Evolutionary conservation across 2,329 filamentous ascomycete species (phyloP), one percentile per base, ranked within the genome.

Genomic region (Fusarium sublunatum): DNA sequence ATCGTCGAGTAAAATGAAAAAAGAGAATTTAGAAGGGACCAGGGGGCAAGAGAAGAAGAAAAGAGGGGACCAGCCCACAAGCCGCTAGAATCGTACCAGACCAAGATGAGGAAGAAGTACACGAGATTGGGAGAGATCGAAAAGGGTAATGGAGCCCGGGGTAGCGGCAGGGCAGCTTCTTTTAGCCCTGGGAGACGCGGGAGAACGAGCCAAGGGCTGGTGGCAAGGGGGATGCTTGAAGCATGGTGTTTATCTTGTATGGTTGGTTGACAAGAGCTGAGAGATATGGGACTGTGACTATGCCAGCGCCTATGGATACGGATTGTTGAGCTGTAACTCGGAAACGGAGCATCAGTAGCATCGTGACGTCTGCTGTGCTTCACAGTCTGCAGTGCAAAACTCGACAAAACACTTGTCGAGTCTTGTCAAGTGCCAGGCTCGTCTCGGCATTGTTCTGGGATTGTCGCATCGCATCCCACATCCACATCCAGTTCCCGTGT

Each of bases 51-150:
- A 34, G 50, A 48, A 47, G 42, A 48, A 47, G 38, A 64, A 65
- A 64, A 66, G 26, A 39, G 40, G 62, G 63, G 62, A 71, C 68
- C 68, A 71, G 68, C 68, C 68, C 68, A 71, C 38, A 46, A 64
- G 64, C 64, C 53, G 47, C 63, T 66, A 53, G 49, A 54, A 69
- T 70, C 68, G 68, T 70, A 70, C 68, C 64, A 70, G 63, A 59
- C 60, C 65, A 61, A 68, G 62, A 53, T 46, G 56, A 49, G 60
- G 58, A 58, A 49, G 58, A 58, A 50, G 40, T 53, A 51, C 19
- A 19, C 50, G 63, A 56, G 53, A 57, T 56, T 47, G 31, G 42
- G 26, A 50, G 49, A 55, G 52, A 49, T 54, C 43, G 46, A 67
- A 67, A 63, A 53, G 35, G 38, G 65, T 35, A 64, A 64, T 56